Percentiles rank a stretch among this genome's conserved stretches.
phyloP scores from a whole-genome alignment of 2,329 filamentous ascomycete species.

The Fusarium tricinctum region DNA sequence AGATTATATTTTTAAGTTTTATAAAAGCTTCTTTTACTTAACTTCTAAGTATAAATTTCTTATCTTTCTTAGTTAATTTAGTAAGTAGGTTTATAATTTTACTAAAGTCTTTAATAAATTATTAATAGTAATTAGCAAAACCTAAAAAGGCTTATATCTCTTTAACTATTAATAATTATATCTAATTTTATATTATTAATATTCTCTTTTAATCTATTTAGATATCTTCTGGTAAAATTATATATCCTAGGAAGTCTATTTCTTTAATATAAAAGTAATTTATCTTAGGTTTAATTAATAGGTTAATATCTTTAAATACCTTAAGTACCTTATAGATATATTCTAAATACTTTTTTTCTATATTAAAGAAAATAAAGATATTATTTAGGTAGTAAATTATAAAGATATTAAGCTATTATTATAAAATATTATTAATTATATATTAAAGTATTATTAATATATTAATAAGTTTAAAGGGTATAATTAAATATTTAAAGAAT shows the following conservation, averaged over 20 bases:
- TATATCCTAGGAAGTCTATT: conserved; percentile 31
- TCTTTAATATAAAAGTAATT: conserved; percentile 31
- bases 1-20: too few species aligned
- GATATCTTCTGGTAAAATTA: conserved; percentile 22
- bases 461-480: neutral
- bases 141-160: conserved; percentile 30
- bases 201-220: conserved; percentile 35
- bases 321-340: too few species aligned
- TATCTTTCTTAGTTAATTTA: neutral
- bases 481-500: conserved; percentile 7
- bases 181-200: neutral
- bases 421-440: too few species aligned
- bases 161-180: neutral
- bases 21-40: too few species aligned
- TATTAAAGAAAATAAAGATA: too few species aligned
- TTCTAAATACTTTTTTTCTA: too few species aligned
- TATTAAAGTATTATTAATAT: too few species aligned
- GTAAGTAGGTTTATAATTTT: neutral
- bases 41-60: neutral
- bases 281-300: conserved; percentile 34
- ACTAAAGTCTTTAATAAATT: conserved; percentile 16
- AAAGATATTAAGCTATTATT: too few species aligned
- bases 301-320: conserved; percentile 22
- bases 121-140: conserved; percentile 18
- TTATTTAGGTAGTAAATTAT: too few species aligned